Percentiles rank a stretch among this genome's conserved stretches.
These are phyloP conservation scores for Geotrichum macrosporum DNA, from an alignment of 1,139 yeast genomes.

Conservation along the genomic window DNA sequence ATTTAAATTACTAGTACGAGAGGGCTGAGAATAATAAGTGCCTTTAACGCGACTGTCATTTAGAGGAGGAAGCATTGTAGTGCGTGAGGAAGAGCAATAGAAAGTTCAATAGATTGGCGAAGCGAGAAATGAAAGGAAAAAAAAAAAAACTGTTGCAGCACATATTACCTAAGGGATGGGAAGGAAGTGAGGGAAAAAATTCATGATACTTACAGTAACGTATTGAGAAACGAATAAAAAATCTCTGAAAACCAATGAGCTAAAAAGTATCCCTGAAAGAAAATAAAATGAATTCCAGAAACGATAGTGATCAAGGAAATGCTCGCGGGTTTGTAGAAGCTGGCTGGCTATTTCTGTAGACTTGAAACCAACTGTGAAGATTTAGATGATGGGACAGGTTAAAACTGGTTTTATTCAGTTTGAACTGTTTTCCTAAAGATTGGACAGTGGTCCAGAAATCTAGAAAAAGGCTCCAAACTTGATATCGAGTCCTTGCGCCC, in stretches of 20 bases:
- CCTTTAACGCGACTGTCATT: constrained; percentile 6
- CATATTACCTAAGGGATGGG: neutral
- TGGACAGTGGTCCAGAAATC: no score
- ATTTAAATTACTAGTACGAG: neutral
- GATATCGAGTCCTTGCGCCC: no score
- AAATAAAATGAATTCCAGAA: no score
- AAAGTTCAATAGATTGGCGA: neutral
- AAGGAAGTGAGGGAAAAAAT: neutral
- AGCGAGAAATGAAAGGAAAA: constrained; percentile 4
- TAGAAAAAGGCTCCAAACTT: no score
- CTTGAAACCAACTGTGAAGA: no score
- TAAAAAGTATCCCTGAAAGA: neutral
- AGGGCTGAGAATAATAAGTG: constrained; percentile 4
- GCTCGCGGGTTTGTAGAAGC: no score
- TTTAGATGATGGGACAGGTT: no score
- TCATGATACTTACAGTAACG: neutral
- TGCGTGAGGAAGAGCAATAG: neutral
- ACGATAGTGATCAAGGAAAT: no score
- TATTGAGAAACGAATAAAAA: neutral
- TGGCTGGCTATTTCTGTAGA: no score
- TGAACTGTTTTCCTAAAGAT: no score
- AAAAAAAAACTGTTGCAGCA: neutral
- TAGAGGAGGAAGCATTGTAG: constrained; percentile 10
- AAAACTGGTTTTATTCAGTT: no score
- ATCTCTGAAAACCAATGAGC: neutral